These are phyloP conservation scores for Boletus subparvulus DNA, from an alignment of 768 basidiomycete genomes.

Conservation along the genomic window DNA sequence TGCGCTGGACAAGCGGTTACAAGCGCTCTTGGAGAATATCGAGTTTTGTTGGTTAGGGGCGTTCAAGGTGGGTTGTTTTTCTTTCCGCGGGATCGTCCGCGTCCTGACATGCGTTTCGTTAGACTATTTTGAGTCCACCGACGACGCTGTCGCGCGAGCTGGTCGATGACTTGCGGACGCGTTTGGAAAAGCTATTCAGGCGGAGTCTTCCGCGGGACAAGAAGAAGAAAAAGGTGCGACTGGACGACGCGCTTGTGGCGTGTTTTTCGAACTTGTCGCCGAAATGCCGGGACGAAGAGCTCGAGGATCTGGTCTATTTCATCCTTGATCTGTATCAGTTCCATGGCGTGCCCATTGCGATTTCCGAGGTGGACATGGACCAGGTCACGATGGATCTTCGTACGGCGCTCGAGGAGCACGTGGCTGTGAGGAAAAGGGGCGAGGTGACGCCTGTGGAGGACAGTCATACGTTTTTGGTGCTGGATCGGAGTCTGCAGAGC, in stretches of 20 bases:
- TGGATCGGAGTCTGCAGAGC: constrained; percentile 86
- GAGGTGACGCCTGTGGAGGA: constrained; percentile 38
- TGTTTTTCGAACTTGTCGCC: constrained; percentile 85
- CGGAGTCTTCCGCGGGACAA: constrained; percentile 64
- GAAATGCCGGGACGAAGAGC: constrained; percentile 85
- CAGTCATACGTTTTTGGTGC: constrained; percentile 80
- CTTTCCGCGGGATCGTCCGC: background rate
- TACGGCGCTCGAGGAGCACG: constrained; percentile 70
- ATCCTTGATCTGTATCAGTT: constrained; percentile 93
- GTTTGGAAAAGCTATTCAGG: constrained; percentile 76
- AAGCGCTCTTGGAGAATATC: constrained; percentile 74
- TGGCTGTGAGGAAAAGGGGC: constrained; percentile 37
- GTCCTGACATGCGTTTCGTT: background rate
- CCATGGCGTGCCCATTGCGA: constrained; percentile 84
- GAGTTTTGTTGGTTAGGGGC: constrained; percentile 98
- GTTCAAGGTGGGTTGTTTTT: constrained; percentile 73
- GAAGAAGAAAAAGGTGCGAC: constrained; percentile 50
- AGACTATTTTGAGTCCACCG: constrained; percentile 61
- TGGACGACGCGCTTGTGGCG: constrained; percentile 77
- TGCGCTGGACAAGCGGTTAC: constrained; percentile 73
- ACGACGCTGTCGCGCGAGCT: constrained; percentile 42
- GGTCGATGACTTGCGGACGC: constrained; percentile 57
- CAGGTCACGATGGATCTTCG: constrained; percentile 89
- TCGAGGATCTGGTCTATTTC: constrained; percentile 94
- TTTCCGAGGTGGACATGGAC: constrained; percentile 89